Base-by-base conservation (phyloP, 2,329 filamentous ascomycete species). In the Hypoxylon sp. region DNA sequence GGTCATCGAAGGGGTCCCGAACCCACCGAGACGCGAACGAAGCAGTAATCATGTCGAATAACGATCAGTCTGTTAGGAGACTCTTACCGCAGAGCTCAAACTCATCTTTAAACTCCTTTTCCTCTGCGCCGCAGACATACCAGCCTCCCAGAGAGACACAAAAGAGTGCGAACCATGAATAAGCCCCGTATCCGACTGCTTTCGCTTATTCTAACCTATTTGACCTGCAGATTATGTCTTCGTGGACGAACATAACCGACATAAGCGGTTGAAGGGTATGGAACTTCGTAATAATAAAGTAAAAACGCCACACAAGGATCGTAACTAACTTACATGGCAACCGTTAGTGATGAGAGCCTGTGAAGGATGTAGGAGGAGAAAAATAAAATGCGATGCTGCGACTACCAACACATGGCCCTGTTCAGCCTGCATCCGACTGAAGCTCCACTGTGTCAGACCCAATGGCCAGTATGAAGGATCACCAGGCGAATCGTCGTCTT, bases 341-440 rank as follows among this genome's bases (percentile, higher is more conserved):
- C 27, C 37, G 36, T 40, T 60, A 95, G 93, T 97, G 42, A 97
- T 96, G 91, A 87, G 94, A 77, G 94, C 93, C 48, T 97, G 93
- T 72, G 93, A 97, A 75, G 93, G 93, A 54, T 97, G 93, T 69
- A 84, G 93, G 56, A 87, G 91, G 73, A 85, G 93, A 67, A 99
- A 99, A 74, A 99, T 99, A 70, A 96, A 96, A 72, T 99, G 93
- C 75, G 94, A 97, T 75, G 91, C 93, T 42, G 93, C 93, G 13
- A 96, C 93, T 9, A 97, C 92, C 29, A 97, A 97, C 71, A 91
- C 91, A 26, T 97, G 94, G 93, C 94, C 94, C 19, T 97, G 93
- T 72, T 94, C 92, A 29, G 91, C 94, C 25, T 99, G 93, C 70
- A 88, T 91, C 56, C 85, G 93, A 37, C 78, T 97, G 57, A 97